A percentile compares a stretch with the other conserved stretches of the same genome.
phyloP scores from a whole-genome alignment of 768 basidiomycete genomes.

The Rhizopogon roseolus region DNA sequence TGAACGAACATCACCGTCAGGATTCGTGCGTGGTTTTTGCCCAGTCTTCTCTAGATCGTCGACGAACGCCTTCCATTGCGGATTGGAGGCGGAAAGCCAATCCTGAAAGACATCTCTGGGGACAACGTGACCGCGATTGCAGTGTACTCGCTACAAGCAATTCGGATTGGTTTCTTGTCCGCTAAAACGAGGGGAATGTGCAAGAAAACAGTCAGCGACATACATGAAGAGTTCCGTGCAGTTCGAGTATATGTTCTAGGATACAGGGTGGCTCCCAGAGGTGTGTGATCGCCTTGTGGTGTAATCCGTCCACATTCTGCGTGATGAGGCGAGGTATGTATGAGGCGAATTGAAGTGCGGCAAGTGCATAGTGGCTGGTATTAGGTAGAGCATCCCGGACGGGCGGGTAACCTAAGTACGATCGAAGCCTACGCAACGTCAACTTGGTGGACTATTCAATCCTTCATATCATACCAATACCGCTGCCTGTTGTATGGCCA shows the following conservation, averaged over 20 bases:
- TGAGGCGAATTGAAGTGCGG: constrained; percentile 71
- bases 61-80: constrained; percentile 68
- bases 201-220: constrained; percentile 11
- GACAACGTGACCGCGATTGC: constrained; percentile 65
- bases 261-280: constrained; percentile 35
- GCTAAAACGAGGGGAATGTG: neutral
- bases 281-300: constrained; percentile 66
- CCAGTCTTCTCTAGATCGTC: constrained; percentile 59
- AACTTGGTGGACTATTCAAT: neutral
- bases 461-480: constrained; percentile 56
- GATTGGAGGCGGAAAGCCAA: constrained; percentile 68
- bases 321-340: constrained; percentile 68
- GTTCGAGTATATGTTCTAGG: constrained; percentile 58
- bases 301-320: constrained; percentile 92
- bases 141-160: constrained; percentile 63
- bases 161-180: constrained; percentile 8
- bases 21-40: constrained; percentile 72
- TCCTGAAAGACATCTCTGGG: constrained; percentile 70
- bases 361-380: constrained; percentile 83
- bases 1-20: constrained; percentile 81
- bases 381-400: constrained; percentile 83
- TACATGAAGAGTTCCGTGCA: constrained; percentile 88
- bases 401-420: constrained; percentile 82
- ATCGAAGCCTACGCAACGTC: constrained; percentile 45
- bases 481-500: constrained; percentile 51